Conservation (phyloP, 495 filamentous ascomycete species). For the Penicillium diatomitis region DNA sequence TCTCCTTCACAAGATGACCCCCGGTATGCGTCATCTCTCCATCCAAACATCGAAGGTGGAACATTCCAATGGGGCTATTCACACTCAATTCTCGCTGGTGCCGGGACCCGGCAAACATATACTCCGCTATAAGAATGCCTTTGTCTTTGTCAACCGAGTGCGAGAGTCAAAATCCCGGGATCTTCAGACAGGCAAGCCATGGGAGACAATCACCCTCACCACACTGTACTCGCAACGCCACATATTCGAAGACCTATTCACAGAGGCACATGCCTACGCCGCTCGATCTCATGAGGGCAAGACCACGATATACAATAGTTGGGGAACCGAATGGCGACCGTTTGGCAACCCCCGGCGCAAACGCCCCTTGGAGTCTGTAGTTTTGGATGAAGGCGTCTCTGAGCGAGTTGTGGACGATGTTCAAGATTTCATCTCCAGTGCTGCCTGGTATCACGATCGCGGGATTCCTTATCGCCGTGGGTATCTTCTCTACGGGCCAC, state of each 20-base stretch:
- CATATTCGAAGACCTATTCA: slow-evolving; percentile 78
- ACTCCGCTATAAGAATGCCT: slow-evolving; percentile 73
- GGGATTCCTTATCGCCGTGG: slow-evolving; percentile 92
- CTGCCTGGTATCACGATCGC: slow-evolving; percentile 86
- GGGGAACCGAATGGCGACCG: slow-evolving; percentile 71
- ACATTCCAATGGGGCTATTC: slow-evolving; percentile 53
- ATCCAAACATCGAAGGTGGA: slow-evolving; percentile 56
- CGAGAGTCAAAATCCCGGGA: slow-evolving; percentile 65
- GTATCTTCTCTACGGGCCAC: slow-evolving; percentile 89
- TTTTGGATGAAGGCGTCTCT: slow-evolving; percentile 78
- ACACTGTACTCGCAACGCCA: slow-evolving; percentile 81
- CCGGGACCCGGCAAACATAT: slow-evolving; percentile 85
- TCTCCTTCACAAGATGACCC: slow-evolving; percentile 50
- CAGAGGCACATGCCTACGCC: slow-evolving; percentile 72
- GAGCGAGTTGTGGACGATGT: slow-evolving; percentile 80
- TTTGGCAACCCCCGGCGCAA: slow-evolving; percentile 85
- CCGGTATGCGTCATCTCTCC: slow-evolving; percentile 56
- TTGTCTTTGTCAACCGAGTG: slow-evolving; percentile 76
- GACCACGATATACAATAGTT: slow-evolving; percentile 80
- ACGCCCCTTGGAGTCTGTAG: slow-evolving; percentile 76
- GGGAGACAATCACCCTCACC: slow-evolving; percentile 89
- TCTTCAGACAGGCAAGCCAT: slow-evolving; percentile 72
- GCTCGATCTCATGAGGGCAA: slow-evolving; percentile 77
- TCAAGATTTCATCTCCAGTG: slow-evolving; percentile 67
- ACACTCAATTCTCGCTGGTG: slow-evolving; percentile 77